Evolutionary conservation across 2,329 filamentous ascomycete genomes (phyloP), one percentile per base, ranked within the genome.

Genomic region (Cladosporium sp.): DNA sequence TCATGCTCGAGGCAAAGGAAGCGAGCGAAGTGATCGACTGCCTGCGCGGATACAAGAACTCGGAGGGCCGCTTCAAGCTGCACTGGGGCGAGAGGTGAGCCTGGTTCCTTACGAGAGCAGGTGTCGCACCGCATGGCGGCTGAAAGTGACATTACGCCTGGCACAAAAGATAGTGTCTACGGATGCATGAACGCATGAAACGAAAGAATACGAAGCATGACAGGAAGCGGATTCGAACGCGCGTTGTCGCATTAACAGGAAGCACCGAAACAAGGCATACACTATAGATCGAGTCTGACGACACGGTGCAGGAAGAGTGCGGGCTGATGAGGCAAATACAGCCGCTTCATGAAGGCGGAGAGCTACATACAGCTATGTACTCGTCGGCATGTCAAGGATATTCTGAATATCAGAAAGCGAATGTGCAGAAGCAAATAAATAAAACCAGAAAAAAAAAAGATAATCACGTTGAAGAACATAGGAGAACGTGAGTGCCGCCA

Each of bases 11-110:
- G 75, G 92, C 91, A 6, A 84, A 83, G 72, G 87, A 84, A 58
- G 85, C 90, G 1, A 88, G 91, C 53, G 89, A 91, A 64, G 92
- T 93, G 16, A 83, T 96, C 69, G 79, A 82, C 68, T 85, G 84
- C 53, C 80, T 99, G 77, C 84, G 81, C 67, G 84, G 90, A 40
- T 99, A 99, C 80, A 86, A 87, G 79, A 86, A 89, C 55, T 90
- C 91, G 0, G 84, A 88, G 70, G 90, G 89, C 11, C 86, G 91
- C 61, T 92, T 92, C 76, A 89, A 93, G 72, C 80, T 98, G 78
- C 83, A 92, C 66, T 99, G 95, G 95, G 88, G 85, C 3, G 86
- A 84, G 70, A 85, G 89, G 76, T 89, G 50, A 65, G 57, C 55
- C 21, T 26, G 2, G 23, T 26, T 46, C 23, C 53, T 62, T 52